Evolutionary conservation across 768 basidiomycete genomes (phyloP), one percentile per base, ranked within the genome.

Genomic region (Mycena rosella): DNA sequence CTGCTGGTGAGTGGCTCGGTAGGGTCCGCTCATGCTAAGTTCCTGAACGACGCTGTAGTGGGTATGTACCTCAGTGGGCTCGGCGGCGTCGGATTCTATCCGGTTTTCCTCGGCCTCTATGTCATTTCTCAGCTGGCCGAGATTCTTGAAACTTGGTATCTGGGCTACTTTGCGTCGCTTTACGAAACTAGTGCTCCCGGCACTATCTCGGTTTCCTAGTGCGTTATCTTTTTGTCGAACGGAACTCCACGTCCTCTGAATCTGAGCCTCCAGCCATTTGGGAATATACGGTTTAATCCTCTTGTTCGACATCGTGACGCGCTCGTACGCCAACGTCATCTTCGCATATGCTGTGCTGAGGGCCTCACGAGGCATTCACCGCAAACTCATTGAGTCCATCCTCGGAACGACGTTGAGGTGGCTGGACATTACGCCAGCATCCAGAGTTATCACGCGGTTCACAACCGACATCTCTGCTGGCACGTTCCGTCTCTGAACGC

Each of bases 371-470:
- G 24, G 14, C 0, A 71, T 71, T 13, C 70, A 71, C 54, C 55
- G 30, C 2, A 32, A 45, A n/a, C 59, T 57, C 15, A 62, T 58
- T n/a, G 61, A 57, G 55, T 67, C 48, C n/a, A 67, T 87, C 0
- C 73, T 86, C 8, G 81, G 84, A 0, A 83, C 86, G 3, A 86
- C 86, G 4, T 68, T 87, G 18, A 74, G 84, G 76, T 84, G 59
- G 60, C 71, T 77, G 11, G 65, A 67, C 48, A 61, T 63, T 17
- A 74, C 74, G 1, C 68, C 73, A 2, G 57, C 68, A 0, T 75
- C 74, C 13, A 54, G 86, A 8, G 81, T 87, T 59, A 82, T 86
- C 26, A 77, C 85, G 17, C 79, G 86, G 32, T 83, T 83, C 67
- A 87, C 86, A 0, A 79, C 83, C 27, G 86, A 87, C 67, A 84